Percentiles rank a stretch among this genome's conserved stretches.
Conservation (phyloP, 2,329 filamentous ascomycete genomes). For the Penicillium sp. region DNA sequence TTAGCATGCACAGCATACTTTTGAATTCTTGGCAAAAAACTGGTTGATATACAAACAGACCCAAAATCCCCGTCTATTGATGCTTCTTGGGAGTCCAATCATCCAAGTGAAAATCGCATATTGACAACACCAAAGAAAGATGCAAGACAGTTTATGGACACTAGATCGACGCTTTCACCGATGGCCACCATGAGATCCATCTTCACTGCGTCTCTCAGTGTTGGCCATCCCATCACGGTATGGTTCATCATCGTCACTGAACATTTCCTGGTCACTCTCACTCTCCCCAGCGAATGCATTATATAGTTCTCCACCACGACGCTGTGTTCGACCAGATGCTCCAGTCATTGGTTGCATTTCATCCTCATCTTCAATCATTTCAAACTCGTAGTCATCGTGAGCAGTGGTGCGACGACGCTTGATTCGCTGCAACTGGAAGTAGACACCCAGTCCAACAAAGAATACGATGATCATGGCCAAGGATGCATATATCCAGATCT, state of each 20-base stretch:
- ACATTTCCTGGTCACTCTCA: slow-evolving; percentile 72
- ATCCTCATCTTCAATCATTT: slow-evolving; percentile 82
- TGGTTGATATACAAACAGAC: slow-evolving; percentile 15
- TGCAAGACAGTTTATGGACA: slow-evolving; percentile 16
- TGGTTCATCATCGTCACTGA: slow-evolving; percentile 44
- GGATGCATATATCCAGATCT: slow-evolving; percentile 90
- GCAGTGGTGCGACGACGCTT: slow-evolving; percentile 70
- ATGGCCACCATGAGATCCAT: slow-evolving; percentile 11
- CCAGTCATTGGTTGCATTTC: slow-evolving; percentile 42
- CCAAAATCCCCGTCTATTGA: slow-evolving; percentile 12
- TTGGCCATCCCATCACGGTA: slow-evolving; percentile 33
- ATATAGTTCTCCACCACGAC: slow-evolving; percentile 82
- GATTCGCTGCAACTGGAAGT: slow-evolving; percentile 74
- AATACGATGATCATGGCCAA: slow-evolving; percentile 81
- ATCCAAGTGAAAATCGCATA: slow-evolving; percentile 15
- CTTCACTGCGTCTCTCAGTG: slow-evolving; percentile 21
- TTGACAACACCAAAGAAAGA: slow-evolving; percentile 13
- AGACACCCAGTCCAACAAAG: slow-evolving; percentile 73
- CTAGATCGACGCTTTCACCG: slow-evolving; percentile 17
- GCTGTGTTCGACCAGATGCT: slow-evolving; percentile 50
- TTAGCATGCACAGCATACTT: slow-evolving; percentile 9
- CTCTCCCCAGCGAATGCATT: slow-evolving; percentile 95
- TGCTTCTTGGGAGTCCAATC: not conserved
- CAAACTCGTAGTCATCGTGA: slow-evolving; percentile 87
- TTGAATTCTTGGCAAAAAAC: slow-evolving; percentile 2